phyloP scores from a whole-genome alignment of 192 early-diverging fungal genomes.

The Dissophora ornata region DNA sequence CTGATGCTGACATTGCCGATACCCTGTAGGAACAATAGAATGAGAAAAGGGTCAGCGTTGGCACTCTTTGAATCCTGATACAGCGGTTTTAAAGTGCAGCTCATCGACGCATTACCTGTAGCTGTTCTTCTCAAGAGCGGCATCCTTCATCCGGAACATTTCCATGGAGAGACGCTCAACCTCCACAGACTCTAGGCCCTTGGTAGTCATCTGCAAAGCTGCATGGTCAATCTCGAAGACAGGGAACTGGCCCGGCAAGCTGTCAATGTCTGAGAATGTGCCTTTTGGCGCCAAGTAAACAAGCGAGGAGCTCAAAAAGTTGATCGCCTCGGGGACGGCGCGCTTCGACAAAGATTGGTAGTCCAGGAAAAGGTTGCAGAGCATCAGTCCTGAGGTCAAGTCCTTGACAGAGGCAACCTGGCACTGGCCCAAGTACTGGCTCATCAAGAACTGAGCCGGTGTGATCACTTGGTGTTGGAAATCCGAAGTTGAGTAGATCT shows the following conservation, averaged over 20 bases:
- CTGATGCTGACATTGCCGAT: conserved; percentile 50
- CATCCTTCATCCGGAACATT: conserved; percentile 51
- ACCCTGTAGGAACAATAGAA: conserved; percentile 27
- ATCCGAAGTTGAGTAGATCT: conserved; percentile 95
- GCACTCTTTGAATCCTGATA: not conserved
- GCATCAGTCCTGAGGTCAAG: conserved; percentile 76
- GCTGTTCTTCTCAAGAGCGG: conserved; percentile 42
- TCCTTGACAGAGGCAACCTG: conserved; percentile 68
- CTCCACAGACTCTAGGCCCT: conserved; percentile 27
- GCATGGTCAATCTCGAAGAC: conserved; percentile 33
- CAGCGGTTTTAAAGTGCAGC: not conserved
- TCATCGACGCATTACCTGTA: conserved; percentile 16
- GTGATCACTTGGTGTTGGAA: conserved; percentile 87
- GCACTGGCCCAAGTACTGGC: conserved; percentile 79
- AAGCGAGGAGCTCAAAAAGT: conserved; percentile 65
- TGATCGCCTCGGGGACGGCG: conserved; percentile 78
- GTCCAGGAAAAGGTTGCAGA: conserved; percentile 77
- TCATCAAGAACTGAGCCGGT: conserved; percentile 84
- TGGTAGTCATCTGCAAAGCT: conserved; percentile 53
- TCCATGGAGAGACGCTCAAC: conserved; percentile 32
- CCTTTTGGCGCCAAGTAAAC: conserved; percentile 59
- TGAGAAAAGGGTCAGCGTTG: not conserved
- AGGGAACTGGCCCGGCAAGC: conserved; percentile 61
- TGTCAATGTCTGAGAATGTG: conserved; percentile 29
- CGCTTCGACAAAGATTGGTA: conserved; percentile 78